These are phyloP conservation scores for Gymnopilus dilepis DNA, from an alignment of 768 basidiomycete species.

Conservation along the genomic window DNA sequence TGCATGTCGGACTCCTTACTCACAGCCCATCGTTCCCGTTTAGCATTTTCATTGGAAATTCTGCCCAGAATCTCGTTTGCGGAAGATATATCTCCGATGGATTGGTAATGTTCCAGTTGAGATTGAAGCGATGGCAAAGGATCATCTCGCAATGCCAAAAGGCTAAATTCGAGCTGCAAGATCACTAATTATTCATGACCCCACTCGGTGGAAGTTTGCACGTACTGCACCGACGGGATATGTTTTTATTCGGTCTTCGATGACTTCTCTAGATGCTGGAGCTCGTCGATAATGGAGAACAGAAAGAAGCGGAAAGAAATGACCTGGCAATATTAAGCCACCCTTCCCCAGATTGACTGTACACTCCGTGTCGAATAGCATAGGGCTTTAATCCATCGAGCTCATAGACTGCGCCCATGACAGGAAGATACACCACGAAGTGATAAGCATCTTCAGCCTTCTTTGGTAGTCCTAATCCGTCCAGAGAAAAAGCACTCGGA, in stretches of 20 bases:
- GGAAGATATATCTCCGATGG: conserved; percentile 43
- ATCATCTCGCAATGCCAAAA: conserved; percentile 86
- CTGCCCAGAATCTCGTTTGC: conserved; percentile 59
- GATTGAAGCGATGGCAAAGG: conserved; percentile 72
- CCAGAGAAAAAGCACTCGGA: conserved; percentile 85
- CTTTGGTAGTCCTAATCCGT: conserved; percentile 76
- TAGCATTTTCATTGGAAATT: conserved; percentile 70
- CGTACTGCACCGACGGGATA: conserved; percentile 89
- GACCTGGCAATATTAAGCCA: conserved; percentile 87
- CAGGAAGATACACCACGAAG: conserved; percentile 92
- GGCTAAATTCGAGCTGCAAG: conserved; percentile 85
- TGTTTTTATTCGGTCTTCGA: conserved; percentile 87
- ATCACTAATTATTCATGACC: conserved; percentile 17
- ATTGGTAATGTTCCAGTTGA: conserved; percentile 57
- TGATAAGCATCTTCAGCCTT: conserved; percentile 89
- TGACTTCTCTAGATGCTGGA: conserved; percentile 64
- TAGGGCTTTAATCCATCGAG: conserved; percentile 86
- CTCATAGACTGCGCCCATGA: conserved; percentile 86
- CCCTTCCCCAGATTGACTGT: conserved; percentile 70
- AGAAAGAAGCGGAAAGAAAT: conserved; percentile 1
- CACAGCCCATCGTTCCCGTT: conserved; percentile 84
- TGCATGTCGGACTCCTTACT: conserved; percentile 37
- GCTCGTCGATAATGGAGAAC: conserved; percentile 12
- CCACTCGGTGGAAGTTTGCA: conserved; percentile 26
- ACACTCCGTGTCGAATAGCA: conserved; percentile 83